Percentiles rank a stretch among this genome's conserved stretches.
phyloP scores from a whole-genome alignment of 805 yeast genomes.

The Yarrowia bubula region DNA sequence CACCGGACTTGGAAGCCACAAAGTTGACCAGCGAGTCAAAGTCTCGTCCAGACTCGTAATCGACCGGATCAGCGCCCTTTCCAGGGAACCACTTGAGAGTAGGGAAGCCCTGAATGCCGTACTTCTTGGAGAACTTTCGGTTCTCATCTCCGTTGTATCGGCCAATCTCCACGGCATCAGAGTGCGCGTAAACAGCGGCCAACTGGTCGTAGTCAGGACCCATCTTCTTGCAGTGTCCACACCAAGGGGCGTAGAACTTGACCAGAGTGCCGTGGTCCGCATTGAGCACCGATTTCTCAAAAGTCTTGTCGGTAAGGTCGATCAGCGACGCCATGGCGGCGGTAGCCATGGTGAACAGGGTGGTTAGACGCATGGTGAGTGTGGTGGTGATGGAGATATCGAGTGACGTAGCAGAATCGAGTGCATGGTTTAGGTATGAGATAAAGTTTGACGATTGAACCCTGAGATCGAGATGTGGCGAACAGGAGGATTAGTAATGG shows the following conservation, averaged over 20 bases:
- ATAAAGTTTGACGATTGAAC: too few species aligned
- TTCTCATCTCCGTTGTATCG: slow-evolving; percentile 63
- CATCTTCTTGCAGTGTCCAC: slow-evolving; percentile 89
- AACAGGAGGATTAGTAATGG: too few species aligned
- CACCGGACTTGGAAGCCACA: slow-evolving; percentile 43
- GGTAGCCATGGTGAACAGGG: slow-evolving; percentile 4
- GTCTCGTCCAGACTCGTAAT: slow-evolving; percentile 56
- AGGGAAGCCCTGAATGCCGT: slow-evolving; percentile 63
- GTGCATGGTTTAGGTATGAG: background rate
- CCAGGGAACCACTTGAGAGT: slow-evolving; percentile 57
- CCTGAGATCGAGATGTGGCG: too few species aligned
- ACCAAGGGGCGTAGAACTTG: slow-evolving; percentile 78
- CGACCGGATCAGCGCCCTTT: slow-evolving; percentile 49
- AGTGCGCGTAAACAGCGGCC: slow-evolving; percentile 59
- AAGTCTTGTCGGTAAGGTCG: slow-evolving; percentile 50
- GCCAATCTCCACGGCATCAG: slow-evolving; percentile 47
- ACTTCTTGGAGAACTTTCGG: slow-evolving; percentile 49
- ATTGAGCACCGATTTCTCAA: slow-evolving; percentile 55
- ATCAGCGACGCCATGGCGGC: slow-evolving; percentile 32
- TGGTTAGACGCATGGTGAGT: background rate
- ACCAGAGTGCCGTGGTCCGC: slow-evolving; percentile 67
- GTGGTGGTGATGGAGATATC: background rate
- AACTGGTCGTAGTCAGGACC: slow-evolving; percentile 83
- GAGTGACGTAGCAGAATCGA: background rate
- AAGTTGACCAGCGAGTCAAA: slow-evolving; percentile 50